Evolutionary conservation across 805 yeast genomes (phyloP), one percentile per base, ranked within the genome.

Genomic region (Metschnikowia borealis): DNA sequence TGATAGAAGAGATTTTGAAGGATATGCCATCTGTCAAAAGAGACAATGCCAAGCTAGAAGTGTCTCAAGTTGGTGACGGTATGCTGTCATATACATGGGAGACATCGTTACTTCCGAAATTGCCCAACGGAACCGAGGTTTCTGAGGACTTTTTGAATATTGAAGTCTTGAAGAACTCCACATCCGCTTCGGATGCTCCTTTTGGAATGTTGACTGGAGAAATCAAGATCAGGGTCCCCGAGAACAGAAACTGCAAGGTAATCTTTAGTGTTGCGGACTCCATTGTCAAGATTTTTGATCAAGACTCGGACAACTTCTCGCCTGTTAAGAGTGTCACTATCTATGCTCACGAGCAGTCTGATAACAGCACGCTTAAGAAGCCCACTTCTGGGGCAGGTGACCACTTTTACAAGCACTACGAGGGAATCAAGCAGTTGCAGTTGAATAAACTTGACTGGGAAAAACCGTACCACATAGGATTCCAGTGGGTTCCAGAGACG

Each of bases 401-500:
- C 11, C 80, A 79, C 3, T 73, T 75, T 48, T 78, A 73, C 44
- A 85, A 82, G 64, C 70, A 77, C 51, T 63, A 77, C 53, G 68
- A 71, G 26, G 96, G 96, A 14, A 85, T 89, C 47, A 82, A 83
- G 54, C 76, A 77, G 52, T 59, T 87, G 5, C 81, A 80, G 47
- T 61, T 89, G 50, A 87, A 85, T 65, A 87, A 85, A 61, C 66
- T 85, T 26, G 74, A 77, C 57, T 84, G 89, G 83, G 70, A 77
- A 5, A 73, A 74, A 45, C 59, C 71, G 1, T 85, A 80, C 60
- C 87, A 78, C 55, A 52, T 89, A 40, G 87, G 84, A 2, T 57
- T 89, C 45, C 87, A 87, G 61, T 89, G 96, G 96, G 70, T 85
- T 33, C 95, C 95, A 4, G 76, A 75, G 47, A 36, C 46, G 5